These are phyloP conservation scores for Epithemia pelagica DNA, from an alignment of 108 stramenopile genomes.

Conservation along the genomic window DNA sequence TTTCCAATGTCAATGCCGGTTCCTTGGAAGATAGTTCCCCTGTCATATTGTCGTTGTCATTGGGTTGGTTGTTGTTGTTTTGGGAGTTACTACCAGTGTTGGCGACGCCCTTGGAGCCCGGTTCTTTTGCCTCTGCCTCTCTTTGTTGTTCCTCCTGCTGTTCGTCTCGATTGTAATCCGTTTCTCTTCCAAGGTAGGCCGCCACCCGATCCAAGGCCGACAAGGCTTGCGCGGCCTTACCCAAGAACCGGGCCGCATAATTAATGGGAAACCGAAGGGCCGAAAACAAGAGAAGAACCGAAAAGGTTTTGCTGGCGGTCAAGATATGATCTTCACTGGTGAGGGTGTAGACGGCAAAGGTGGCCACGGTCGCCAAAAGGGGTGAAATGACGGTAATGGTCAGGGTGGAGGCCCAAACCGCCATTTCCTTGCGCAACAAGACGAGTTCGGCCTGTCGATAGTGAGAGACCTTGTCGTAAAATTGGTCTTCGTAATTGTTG, in stretches of 20 bases:
- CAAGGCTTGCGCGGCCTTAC: constrained; percentile 47
- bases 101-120: too few species aligned
- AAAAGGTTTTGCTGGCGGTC: constrained; percentile 68
- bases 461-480: constrained; percentile 34
- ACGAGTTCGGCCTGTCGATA: constrained; percentile 44
- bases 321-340: constrained; percentile 46
- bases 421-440: constrained; percentile 50
- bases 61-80: too few species aligned
- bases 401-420: constrained; percentile 62
- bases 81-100: too few species aligned
- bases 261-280: constrained; percentile 83
- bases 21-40: not conserved
- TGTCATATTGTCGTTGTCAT: not conserved
- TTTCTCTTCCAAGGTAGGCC: constrained; percentile 48
- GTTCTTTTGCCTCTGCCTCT: too few species aligned
- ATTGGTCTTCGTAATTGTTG: constrained; percentile 69
- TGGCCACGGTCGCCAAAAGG: constrained; percentile 51
- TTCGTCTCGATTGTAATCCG: not conserved
- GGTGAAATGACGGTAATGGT: constrained; percentile 62
- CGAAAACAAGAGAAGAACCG: constrained; percentile 53
- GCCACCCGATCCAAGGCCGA: constrained; percentile 48
- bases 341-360: constrained; percentile 63
- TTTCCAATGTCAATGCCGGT: not conserved
- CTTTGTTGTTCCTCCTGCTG: too few species aligned
- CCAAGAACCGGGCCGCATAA: constrained; percentile 47